A percentile compares a stretch with the other conserved stretches of the same genome.
phyloP scores from a whole-genome alignment of 2,329 filamentous ascomycete species.

The Neonectria punicea region DNA sequence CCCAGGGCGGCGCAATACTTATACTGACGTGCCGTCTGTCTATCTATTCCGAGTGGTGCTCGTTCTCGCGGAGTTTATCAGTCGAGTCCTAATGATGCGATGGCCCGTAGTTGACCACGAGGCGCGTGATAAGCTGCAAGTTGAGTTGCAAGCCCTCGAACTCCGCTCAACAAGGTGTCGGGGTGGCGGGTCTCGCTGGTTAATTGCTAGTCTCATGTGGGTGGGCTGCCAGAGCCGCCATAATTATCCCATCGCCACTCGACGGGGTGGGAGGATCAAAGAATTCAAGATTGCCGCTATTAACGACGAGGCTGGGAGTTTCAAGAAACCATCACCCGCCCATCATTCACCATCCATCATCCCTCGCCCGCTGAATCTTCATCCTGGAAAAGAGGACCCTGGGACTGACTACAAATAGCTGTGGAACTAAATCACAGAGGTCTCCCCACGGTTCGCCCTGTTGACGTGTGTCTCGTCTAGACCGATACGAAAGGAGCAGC shows the following conservation, averaged over 20 bases:
- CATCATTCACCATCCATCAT: background rate
- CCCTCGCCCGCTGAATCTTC: background rate
- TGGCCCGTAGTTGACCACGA: slow-evolving; percentile 12
- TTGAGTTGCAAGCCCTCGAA: background rate
- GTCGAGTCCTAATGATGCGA: background rate
- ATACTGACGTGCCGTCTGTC: background rate
- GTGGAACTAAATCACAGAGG: background rate
- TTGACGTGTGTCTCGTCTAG: slow-evolving; percentile 18
- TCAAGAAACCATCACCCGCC: background rate
- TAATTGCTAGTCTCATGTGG: slow-evolving; percentile 15
- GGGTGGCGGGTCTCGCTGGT: background rate
- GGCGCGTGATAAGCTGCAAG: slow-evolving; percentile 1
- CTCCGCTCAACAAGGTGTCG: background rate
- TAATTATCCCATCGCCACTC: slow-evolving; percentile 4
- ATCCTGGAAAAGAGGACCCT: background rate
- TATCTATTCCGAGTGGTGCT: background rate
- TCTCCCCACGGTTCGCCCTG: slow-evolving; percentile 14
- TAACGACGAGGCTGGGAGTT: slow-evolving; percentile 15
- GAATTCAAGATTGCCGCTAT: slow-evolving; percentile 27
- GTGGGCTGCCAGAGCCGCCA: background rate
- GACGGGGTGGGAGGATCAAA: slow-evolving; percentile 18
- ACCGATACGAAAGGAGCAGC: slow-evolving; percentile 27
- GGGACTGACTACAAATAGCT: no score
- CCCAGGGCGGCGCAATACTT: slow-evolving; percentile 12
- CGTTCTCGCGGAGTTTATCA: background rate